These are phyloP conservation scores for Alisma plantagoaquatica DNA, from an alignment of 106 monocot genomes.

Conservation along the genomic window DNA sequence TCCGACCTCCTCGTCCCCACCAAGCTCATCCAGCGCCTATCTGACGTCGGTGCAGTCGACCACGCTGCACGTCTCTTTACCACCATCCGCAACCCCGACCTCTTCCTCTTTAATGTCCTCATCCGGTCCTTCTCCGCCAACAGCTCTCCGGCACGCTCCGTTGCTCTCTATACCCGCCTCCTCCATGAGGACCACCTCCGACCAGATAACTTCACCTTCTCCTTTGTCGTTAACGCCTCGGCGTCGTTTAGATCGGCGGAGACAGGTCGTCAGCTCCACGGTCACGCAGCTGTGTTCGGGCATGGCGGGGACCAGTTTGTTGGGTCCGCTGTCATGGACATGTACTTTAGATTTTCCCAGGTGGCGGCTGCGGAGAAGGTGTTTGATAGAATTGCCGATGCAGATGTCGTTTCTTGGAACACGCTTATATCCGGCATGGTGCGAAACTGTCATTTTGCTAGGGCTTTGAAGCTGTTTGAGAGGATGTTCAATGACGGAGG, in stretches of 20 bases:
- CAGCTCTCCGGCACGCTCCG: conserved; percentile 4
- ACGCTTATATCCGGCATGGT: conserved; percentile 51
- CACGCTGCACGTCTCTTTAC: conserved; percentile 35
- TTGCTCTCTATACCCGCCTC: conserved; percentile 29
- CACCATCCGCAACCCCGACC: conserved; percentile 35
- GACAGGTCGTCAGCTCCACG: conserved; percentile 38
- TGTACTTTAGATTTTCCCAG: conserved; percentile 35
- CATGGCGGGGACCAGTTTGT: conserved; percentile 37
- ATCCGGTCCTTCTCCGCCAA: conserved; percentile 27
- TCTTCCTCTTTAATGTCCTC: conserved; percentile 58
- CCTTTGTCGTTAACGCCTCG: conserved; percentile 28
- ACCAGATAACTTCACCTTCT: conserved; percentile 37
- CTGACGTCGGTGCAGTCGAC: conserved; percentile 19
- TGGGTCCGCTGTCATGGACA: conserved; percentile 32
- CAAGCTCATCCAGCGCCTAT: conserved; percentile 39
- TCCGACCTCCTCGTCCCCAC: conserved; percentile 40
- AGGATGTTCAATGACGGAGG: conserved; percentile 16
- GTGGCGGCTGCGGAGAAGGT: conserved; percentile 41
- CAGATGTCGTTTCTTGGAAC: conserved; percentile 61
- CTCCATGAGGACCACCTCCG: conserved; percentile 22
- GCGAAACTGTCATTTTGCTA: conserved; percentile 13
- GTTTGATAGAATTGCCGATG: conserved; percentile 51
- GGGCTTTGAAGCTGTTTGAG: conserved; percentile 19
- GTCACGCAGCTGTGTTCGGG: conserved; percentile 22
- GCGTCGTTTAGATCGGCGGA: conserved; percentile 6